Evolutionary conservation across 1,139 yeast species (phyloP).

Genomic region (Saccharomyces hybrid): DNA sequence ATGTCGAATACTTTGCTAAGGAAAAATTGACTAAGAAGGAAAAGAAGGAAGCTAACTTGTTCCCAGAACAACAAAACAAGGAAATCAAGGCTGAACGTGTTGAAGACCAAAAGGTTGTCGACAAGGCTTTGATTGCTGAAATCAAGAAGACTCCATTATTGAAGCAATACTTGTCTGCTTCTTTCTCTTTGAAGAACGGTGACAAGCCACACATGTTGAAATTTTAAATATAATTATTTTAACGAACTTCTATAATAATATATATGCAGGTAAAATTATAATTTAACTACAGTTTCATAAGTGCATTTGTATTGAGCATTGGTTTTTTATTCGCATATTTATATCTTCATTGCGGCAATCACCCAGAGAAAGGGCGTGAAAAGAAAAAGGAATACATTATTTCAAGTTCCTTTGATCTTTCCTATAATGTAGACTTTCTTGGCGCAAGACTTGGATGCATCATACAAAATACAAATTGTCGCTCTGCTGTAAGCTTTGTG

Average conservation of each 20-base stretch:
- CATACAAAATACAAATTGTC: too few relatives aligned
- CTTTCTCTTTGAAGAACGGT: conserved; percentile 97
- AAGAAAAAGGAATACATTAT: background rate
- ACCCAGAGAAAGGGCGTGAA: background rate
- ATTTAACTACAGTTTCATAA: background rate
- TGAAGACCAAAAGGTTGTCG: conserved; percentile 96
- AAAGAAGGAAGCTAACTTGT: conserved; percentile 93
- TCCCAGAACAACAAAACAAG: conserved; percentile 79
- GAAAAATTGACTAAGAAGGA: conserved; percentile 73
- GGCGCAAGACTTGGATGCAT: background rate
- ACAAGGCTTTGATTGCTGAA: conserved; percentile 86
- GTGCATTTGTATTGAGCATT: background rate
- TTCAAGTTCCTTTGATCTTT: background rate
- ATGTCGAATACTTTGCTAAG: conserved; percentile 95
- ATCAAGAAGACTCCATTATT: conserved; percentile 97
- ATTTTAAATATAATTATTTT: conserved; percentile 48
- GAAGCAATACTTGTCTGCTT: conserved; percentile 93
- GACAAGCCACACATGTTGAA: conserved; percentile 98
- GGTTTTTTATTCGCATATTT: background rate
- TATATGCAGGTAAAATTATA: background rate
- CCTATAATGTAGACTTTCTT: background rate
- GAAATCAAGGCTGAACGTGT: conserved; percentile 86
- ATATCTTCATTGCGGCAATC: background rate
- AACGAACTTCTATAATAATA: background rate
- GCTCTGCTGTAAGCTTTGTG: background rate